Conservation (phyloP, 331 rosid genomes). For the Acacia pycnantha region DNA sequence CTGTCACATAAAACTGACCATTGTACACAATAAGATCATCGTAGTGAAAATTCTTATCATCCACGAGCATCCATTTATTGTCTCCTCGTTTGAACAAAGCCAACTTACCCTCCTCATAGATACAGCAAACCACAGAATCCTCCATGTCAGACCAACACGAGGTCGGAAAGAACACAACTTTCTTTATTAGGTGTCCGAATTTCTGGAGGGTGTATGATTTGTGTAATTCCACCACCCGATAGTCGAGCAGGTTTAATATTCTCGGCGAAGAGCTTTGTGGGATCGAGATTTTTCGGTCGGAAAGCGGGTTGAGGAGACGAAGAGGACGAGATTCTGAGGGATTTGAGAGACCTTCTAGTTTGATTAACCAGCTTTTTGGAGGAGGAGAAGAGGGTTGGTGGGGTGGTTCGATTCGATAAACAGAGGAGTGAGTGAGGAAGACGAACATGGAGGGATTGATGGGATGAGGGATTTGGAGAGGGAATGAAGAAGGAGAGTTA, state of each 20-base stretch:
- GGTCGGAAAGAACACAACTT: conserved; percentile 40
- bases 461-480: conserved; percentile 37
- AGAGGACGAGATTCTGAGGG: background rate
- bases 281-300: conserved; percentile 15
- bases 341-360: conserved; percentile 19
- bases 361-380: conserved; percentile 43
- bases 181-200: background rate
- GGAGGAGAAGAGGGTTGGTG: conserved; percentile 1
- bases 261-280: background rate
- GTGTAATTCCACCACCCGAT: conserved; percentile 29
- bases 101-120: conserved; percentile 37
- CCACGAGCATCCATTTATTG: conserved; percentile 36
- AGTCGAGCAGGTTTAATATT: conserved; percentile 33
- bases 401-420: conserved; percentile 33
- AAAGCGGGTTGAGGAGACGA: conserved; percentile 43
- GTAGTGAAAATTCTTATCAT: conserved; percentile 36
- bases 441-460: background rate
- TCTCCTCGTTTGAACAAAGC: conserved; percentile 44
- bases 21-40: conserved; percentile 57
- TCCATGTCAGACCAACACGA: conserved; percentile 24
- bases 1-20: conserved; percentile 52
- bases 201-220: conserved; percentile 30
- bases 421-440: conserved; percentile 20
- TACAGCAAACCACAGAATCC: conserved; percentile 26
- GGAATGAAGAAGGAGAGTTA: conserved; percentile 32